Evolutionary conservation across 1,284 basidiomycete genomes (phyloP).

Genomic region (Cutaneotrichosporon cyanovorans): DNA sequence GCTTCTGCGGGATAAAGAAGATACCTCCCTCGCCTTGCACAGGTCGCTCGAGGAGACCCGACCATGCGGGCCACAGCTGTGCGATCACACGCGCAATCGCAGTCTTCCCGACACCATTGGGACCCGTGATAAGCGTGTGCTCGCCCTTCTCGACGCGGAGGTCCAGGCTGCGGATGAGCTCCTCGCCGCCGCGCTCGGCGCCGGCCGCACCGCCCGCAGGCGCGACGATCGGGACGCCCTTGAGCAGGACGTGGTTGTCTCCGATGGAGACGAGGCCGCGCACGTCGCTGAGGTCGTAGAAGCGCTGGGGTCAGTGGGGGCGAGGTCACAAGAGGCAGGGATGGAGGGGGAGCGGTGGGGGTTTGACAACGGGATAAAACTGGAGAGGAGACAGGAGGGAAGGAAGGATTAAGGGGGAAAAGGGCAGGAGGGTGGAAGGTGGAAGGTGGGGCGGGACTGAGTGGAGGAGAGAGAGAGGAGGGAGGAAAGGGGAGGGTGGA

Average conservation of each 20-base stretch:
- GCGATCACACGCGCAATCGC: slow-evolving; percentile 84
- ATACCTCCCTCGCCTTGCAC: slow-evolving; percentile 52
- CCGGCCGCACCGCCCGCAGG: slow-evolving; percentile 53
- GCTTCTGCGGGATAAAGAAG: slow-evolving; percentile 84
- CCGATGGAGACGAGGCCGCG: slow-evolving; percentile 44
- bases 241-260: slow-evolving; percentile 52
- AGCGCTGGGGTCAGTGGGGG: slow-evolving; percentile 35
- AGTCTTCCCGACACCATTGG: slow-evolving; percentile 83
- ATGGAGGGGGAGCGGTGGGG: no score
- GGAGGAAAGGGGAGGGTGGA: no score
- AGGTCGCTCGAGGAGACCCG: slow-evolving; percentile 48
- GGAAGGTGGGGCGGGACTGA: no score
- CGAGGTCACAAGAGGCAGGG: no score
- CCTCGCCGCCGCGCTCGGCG: slow-evolving; percentile 51
- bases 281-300: slow-evolving; percentile 49
- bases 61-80: slow-evolving; percentile 67
- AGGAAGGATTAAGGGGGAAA: no score
- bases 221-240: slow-evolving; percentile 67
- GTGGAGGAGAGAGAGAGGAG: no score
- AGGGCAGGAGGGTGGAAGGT: no score
- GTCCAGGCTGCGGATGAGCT: slow-evolving; percentile 66
- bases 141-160: slow-evolving; percentile 68
- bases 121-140: slow-evolving; percentile 89
- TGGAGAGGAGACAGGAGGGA: no score
- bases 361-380: no score